These are phyloP conservation scores for Globisporangium alternatum DNA, from an alignment of 352 stramenopile species.

Conservation along the genomic window DNA sequence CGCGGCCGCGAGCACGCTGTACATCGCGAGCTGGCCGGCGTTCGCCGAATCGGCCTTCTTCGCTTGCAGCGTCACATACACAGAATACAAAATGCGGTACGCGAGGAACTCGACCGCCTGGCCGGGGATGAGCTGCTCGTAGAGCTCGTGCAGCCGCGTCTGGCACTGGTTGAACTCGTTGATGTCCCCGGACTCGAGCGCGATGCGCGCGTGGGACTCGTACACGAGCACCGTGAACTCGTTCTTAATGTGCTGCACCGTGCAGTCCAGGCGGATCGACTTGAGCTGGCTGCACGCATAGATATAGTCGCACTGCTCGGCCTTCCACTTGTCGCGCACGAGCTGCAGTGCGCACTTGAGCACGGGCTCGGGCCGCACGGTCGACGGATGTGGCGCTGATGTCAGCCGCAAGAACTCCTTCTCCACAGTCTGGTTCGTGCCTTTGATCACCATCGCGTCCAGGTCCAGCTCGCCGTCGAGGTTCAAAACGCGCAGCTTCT, in stretches of 20 bases:
- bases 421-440: conserved; percentile 94
- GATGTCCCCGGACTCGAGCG: conserved; percentile 94
- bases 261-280: conserved; percentile 98
- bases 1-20: conserved; percentile 65
- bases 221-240: conserved; percentile 97
- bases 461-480: conserved; percentile 78
- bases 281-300: conserved; percentile 99
- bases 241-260: conserved; percentile 96
- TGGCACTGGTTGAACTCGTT: conserved; percentile 97
- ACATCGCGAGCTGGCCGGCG: conserved; percentile 83
- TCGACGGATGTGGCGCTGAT: conserved; percentile 91
- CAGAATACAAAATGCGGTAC: conserved; percentile 88
- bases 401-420: conserved; percentile 99
- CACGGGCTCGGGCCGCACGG: conserved; percentile 93
- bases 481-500: conserved; percentile 73
- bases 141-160: conserved; percentile 87
- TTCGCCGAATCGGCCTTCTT: conserved; percentile 82
- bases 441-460: conserved; percentile 91
- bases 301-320: conserved; percentile 87
- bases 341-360: conserved; percentile 87
- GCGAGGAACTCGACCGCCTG: conserved; percentile 82
- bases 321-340: conserved; percentile 87
- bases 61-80: conserved; percentile 87
- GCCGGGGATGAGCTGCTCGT: conserved; percentile 74
- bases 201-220: conserved; percentile 96